Conservation (phyloP, 192 early-diverging fungal species). For the Backusella tarrabulga region DNA sequence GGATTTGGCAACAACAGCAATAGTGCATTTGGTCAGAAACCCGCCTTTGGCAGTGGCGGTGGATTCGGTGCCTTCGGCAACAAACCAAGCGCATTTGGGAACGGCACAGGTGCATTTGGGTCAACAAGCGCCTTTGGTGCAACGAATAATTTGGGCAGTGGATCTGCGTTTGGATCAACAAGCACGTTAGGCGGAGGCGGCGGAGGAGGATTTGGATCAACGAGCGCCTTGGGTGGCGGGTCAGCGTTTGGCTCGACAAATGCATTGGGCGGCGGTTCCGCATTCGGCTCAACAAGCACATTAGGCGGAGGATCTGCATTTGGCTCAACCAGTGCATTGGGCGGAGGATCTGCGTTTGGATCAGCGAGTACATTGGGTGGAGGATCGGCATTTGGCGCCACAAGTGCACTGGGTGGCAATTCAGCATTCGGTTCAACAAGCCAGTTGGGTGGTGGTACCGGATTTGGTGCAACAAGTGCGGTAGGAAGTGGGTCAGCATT, state of each 20-base stretch:
- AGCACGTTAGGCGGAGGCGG: not conserved
- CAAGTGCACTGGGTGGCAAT: constrained; percentile 12
- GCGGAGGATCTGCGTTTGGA: constrained; percentile 18
- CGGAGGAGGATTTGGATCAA: constrained; percentile 13
- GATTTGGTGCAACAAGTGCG: constrained; percentile 15
- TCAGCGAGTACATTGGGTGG: constrained; percentile 20
- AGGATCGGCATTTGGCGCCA: constrained; percentile 5
- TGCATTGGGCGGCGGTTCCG: constrained; percentile 8
- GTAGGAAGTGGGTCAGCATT: constrained; percentile 20
- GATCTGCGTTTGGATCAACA: constrained; percentile 24
- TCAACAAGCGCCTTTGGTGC: constrained; percentile 15
- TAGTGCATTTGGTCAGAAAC: constrained; percentile 32
- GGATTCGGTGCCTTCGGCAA: constrained; percentile 15
- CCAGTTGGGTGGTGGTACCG: constrained; percentile 19
- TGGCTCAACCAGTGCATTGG: constrained; percentile 11
- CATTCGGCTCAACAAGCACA: constrained; percentile 12
- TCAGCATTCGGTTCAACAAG: constrained; percentile 11
- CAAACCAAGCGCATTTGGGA: not conserved
- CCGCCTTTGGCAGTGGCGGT: constrained; percentile 23
- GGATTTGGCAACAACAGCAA: constrained; percentile 2
- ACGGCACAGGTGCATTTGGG: constrained; percentile 6
- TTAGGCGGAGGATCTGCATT: constrained; percentile 24
- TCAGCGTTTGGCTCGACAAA: constrained; percentile 13
- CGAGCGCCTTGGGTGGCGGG: constrained; percentile 18
- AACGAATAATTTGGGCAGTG: constrained; percentile 1